These are phyloP conservation scores for Aphanomyces invadans DNA, from an alignment of 352 stramenopile genomes.

Conservation along the genomic window DNA sequence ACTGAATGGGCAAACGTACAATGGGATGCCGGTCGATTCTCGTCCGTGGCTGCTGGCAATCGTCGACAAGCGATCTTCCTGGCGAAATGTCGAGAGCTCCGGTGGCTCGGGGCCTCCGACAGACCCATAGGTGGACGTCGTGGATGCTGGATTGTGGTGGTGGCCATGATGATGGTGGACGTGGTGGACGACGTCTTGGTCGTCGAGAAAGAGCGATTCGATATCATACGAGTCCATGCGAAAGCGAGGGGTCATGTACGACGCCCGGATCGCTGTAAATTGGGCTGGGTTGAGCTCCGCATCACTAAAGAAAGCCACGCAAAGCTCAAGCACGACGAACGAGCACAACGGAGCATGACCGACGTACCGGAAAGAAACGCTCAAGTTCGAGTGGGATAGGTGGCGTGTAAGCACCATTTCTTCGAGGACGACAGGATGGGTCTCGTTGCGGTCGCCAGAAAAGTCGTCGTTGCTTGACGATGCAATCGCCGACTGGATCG, in stretches of 20 bases:
- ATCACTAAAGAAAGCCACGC: neutral
- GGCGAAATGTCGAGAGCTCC: too few relatives aligned
- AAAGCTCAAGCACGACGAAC: too few relatives aligned
- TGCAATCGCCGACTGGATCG: neutral
- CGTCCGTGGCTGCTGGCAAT: too few relatives aligned
- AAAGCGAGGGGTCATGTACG: slow-evolving; percentile 21
- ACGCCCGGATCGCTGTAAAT: slow-evolving; percentile 15
- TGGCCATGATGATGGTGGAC: neutral
- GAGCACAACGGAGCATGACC: neutral
- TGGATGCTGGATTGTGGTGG: neutral
- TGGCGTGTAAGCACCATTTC: neutral
- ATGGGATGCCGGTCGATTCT: too few relatives aligned
- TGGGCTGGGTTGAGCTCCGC: slow-evolving; percentile 19
- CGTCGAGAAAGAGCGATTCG: slow-evolving; percentile 9
- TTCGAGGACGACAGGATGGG: slow-evolving; percentile 2
- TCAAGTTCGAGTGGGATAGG: neutral
- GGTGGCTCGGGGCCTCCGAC: too few relatives aligned
- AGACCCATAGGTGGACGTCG: neutral
- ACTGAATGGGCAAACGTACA: too few relatives aligned
- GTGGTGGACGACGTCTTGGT: neutral
- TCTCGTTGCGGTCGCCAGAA: neutral
- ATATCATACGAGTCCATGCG: slow-evolving; percentile 26
- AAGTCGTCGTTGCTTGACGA: neutral
- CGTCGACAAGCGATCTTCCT: too few relatives aligned
- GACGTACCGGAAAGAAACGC: neutral